A percentile compares a stretch with the other conserved stretches of the same genome.
phyloP scores from a whole-genome alignment of 2,329 filamentous ascomycete species.

The Pezicula neosporulosa region DNA sequence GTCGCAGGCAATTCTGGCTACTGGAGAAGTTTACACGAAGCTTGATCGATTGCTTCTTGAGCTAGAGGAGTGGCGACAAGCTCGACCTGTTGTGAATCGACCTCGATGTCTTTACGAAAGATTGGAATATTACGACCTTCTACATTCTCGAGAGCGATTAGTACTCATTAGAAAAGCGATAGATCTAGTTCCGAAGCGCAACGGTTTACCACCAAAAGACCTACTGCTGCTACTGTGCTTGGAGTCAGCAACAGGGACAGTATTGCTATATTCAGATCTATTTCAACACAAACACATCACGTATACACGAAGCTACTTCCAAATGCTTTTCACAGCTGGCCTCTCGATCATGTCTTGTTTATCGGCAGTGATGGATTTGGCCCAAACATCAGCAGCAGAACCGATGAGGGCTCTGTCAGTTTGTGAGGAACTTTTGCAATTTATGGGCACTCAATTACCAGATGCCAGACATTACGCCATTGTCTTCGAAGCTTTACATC shows the following conservation, averaged over 20 bases:
- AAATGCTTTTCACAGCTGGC: slow-evolving; percentile 42
- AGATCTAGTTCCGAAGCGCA: slow-evolving; percentile 32
- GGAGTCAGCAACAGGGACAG: slow-evolving; percentile 31
- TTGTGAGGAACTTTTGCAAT: slow-evolving; percentile 21
- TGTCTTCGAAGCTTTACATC: slow-evolving; percentile 25
- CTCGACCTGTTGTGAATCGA: not conserved
- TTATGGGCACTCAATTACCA: slow-evolving; percentile 23
- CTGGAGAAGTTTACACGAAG: not conserved
- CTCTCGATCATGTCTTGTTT: slow-evolving; percentile 33
- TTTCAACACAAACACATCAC: slow-evolving; percentile 34
- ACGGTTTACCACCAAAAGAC: slow-evolving; percentile 29
- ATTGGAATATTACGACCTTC: slow-evolving; percentile 41
- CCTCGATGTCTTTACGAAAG: slow-evolving; percentile 35
- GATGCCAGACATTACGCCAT: slow-evolving; percentile 24
- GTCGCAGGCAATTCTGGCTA: not conserved
- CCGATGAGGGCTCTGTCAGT: slow-evolving; percentile 4
- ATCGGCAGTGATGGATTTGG: slow-evolving; percentile 4
- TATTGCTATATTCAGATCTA: slow-evolving; percentile 35
- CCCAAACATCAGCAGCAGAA: not conserved
- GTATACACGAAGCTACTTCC: slow-evolving; percentile 44
- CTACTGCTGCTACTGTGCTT: slow-evolving; percentile 27
- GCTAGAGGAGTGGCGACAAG: not conserved
- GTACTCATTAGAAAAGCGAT: slow-evolving; percentile 38
- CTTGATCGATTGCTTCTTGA: not conserved
- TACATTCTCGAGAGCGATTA: slow-evolving; percentile 36